Conservation (phyloP, 2,329 filamentous ascomycete genomes). For the Ophiocordyceps camponoti-rufipedis region DNA sequence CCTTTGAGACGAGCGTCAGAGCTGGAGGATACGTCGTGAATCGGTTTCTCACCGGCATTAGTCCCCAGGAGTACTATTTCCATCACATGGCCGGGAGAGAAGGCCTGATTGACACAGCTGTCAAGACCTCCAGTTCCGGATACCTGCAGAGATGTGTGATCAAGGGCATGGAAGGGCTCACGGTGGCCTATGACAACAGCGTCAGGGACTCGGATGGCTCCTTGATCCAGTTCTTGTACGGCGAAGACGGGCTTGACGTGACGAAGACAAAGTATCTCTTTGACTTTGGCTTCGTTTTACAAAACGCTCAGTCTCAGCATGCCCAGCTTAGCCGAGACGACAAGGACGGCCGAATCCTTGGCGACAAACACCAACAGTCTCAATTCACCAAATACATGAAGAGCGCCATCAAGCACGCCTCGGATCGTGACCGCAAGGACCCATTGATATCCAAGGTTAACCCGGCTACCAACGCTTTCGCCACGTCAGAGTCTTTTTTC, state of each 20-base stretch:
- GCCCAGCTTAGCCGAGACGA: slow-evolving; percentile 53
- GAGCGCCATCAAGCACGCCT: slow-evolving; percentile 56
- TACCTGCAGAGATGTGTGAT: slow-evolving; percentile 94
- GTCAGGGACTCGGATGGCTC: slow-evolving; percentile 89
- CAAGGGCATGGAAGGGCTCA: slow-evolving; percentile 94
- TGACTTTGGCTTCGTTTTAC: slow-evolving; percentile 77
- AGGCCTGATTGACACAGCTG: slow-evolving; percentile 94
- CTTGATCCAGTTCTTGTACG: slow-evolving; percentile 88
- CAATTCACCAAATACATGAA: slow-evolving; percentile 64
- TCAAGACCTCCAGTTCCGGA: slow-evolving; percentile 93
- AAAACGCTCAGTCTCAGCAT: slow-evolving; percentile 69
- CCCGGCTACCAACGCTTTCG: slow-evolving; percentile 63
- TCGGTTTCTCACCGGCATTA: slow-evolving; percentile 93
- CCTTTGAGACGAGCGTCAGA: slow-evolving; percentile 74
- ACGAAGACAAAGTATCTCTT: slow-evolving; percentile 83
- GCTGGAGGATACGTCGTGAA: slow-evolving; percentile 90
- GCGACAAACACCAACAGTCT: slow-evolving; percentile 21
- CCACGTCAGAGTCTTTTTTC: slow-evolving; percentile 78
- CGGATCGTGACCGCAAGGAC: slow-evolving; percentile 44
- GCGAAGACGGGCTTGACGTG: slow-evolving; percentile 87
- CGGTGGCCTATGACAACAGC: slow-evolving; percentile 82
- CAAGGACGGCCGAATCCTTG: slow-evolving; percentile 24
- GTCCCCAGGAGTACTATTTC: slow-evolving; percentile 97
- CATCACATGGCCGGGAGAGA: slow-evolving; percentile 98
- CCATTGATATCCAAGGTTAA: slow-evolving; percentile 57